Evolutionary conservation across 306 rosid species (phyloP), one percentile per base, ranked within the genome.

Genomic region (Boehmeria nivea): DNA sequence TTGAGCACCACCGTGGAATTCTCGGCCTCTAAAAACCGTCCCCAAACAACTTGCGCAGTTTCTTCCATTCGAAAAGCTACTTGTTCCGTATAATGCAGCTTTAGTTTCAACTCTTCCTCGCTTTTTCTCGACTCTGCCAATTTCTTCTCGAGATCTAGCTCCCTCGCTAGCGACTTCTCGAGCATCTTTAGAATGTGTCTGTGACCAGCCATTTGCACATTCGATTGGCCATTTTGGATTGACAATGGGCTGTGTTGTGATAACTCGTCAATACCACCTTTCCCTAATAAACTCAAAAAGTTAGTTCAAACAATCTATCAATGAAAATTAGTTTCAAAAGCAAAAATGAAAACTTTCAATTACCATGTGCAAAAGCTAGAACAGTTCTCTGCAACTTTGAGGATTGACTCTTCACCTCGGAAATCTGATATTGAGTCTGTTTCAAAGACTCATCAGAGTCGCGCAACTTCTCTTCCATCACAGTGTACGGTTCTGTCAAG

Each of bases 11-110:
- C 96, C 1, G 83, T 64, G 23, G 86, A 78, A 73, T 78, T 87
- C 47, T 93, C 96, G n/a, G 96, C 99, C 78, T 93, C 99, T 27
- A 93, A 69, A 69, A 91, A 91, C 72, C 98, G 82, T 72, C 96
- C 95, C 98, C 96, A 91, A 72, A 91, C 87, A 53, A 85, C 85
- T 79, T 81, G 83, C 6, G 94, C 81, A 17, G 96, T 80, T 71
- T 85, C 96, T 71, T 85, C 96, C 96, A 84, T 87, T 64, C 51
- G 80, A 55, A 75, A 68, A 15, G 88, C 72, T 33, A 79, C 88
- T 67, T 93, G 94, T 70, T 93, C 94, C 0, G 81, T 81, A 74
- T 75, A 78, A 59, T 66, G 94, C 33, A 93, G 83, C 86, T 93
- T 93, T 68, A 78, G 36, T 75, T 73, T 77, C 25, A 87, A 71